Conservation (phyloP, 140 eudicot species). For the Erigeron philadelphicus region DNA sequence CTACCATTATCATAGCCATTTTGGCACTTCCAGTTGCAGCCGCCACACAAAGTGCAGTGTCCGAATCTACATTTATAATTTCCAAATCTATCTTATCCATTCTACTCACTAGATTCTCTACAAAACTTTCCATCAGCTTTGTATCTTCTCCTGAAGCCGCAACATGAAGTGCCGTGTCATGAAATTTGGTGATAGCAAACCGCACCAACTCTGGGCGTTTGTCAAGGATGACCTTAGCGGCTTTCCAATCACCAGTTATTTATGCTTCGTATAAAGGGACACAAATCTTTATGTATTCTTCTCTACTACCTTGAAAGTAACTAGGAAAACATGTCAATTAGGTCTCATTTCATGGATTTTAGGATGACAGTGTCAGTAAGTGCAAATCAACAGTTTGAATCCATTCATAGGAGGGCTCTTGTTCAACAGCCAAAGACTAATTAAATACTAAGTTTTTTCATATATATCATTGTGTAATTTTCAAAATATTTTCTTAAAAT, state of each 20-base stretch:
- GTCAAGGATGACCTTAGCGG: conserved; percentile 26
- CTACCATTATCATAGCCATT: conserved; percentile 29
- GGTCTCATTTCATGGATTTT: no score
- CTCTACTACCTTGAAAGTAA: not conserved
- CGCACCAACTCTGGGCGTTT: conserved; percentile 20
- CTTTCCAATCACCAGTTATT: conserved; percentile 29
- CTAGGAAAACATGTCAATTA: not conserved
- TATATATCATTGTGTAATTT: no score
- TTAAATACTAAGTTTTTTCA: no score
- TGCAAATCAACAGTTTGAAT: no score
- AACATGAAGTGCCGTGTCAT: conserved; percentile 42
- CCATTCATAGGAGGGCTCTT: no score
- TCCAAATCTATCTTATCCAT: conserved; percentile 30
- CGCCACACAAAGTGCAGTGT: conserved; percentile 40
- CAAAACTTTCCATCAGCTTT: conserved; percentile 20
- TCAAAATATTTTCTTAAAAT: no score
- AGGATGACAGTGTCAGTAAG: no score
- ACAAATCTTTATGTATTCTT: conserved; percentile 11
- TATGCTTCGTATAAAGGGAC: conserved; percentile 33
- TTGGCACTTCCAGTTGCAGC: conserved; percentile 29
- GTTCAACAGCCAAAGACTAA: no score
- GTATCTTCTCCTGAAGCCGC: conserved; percentile 32
- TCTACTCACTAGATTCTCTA: conserved; percentile 28
- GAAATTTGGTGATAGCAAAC: conserved; percentile 24
- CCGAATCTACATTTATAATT: conserved; percentile 15